A percentile compares a stretch with the other conserved stretches of the same genome.
Conservation (phyloP, 2,329 filamentous ascomycete species). For the Fusarium coffeatum region DNA sequence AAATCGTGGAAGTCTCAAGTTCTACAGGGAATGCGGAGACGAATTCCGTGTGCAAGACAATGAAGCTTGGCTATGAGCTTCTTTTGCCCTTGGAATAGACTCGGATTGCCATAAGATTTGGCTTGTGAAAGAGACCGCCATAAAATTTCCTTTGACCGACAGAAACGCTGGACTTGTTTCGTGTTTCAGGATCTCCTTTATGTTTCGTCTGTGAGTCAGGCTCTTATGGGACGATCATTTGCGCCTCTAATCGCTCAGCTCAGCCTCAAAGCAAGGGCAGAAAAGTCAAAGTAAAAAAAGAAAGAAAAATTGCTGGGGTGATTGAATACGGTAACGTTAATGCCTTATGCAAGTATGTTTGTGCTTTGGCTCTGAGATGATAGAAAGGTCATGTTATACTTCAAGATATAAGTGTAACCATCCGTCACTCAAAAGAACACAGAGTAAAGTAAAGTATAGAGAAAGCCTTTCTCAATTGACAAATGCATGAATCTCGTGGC, state of each 20-base stretch:
- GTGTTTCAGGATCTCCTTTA: slow-evolving; percentile 36
- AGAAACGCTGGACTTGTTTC: slow-evolving; percentile 29
- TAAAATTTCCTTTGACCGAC: slow-evolving; percentile 12
- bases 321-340: slow-evolving; percentile 20
- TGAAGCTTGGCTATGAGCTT: slow-evolving; percentile 30
- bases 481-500: slow-evolving; percentile 10
- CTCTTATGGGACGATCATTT: slow-evolving; percentile 1
- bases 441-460: neutral
- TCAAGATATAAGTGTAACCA: neutral
- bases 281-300: neutral
- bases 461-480: neutral
- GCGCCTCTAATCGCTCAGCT: neutral
- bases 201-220: slow-evolving; percentile 21
- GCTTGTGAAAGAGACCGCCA: neutral
- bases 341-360: slow-evolving; percentile 18
- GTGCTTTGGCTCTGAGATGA: neutral
- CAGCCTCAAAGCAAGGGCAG: slow-evolving; percentile 28
- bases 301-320: slow-evolving; percentile 19
- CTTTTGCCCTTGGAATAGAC: slow-evolving; percentile 6
- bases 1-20: neutral
- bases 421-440: neutral
- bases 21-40: slow-evolving; percentile 1
- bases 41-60: slow-evolving; percentile 18
- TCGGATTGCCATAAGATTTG: neutral
- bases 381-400: neutral